Evolutionary conservation across 495 filamentous ascomycete genomes (phyloP).

Genomic region (Penicillium salamii): DNA sequence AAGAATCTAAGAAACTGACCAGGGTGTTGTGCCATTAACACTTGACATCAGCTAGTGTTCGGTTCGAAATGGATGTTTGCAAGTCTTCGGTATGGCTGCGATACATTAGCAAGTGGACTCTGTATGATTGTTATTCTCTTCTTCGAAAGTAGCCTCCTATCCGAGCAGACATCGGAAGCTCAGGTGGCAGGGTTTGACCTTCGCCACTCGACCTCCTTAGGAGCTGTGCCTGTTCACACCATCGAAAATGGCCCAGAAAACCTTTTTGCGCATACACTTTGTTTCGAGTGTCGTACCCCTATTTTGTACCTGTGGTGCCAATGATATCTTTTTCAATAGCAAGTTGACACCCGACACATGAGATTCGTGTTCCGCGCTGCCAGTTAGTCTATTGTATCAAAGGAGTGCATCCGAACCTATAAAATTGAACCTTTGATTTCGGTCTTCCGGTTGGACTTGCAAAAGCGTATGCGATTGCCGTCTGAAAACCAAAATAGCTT

Average conservation of each 20-base stretch:
- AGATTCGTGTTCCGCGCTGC: conserved; percentile 30
- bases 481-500: conserved; percentile 24
- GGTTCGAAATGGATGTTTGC: no score
- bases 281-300: conserved; percentile 26
- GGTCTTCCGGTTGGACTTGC: conserved; percentile 16
- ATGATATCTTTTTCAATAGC: conserved; percentile 32
- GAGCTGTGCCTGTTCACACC: conserved; percentile 43
- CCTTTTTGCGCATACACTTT: conserved; percentile 21
- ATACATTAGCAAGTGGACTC: conserved; percentile 10
- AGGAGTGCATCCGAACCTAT: conserved; percentile 37
- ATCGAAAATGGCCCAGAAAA: conserved; percentile 39
- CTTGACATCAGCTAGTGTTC: no score
- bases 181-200: conserved; percentile 26
- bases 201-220: conserved; percentile 27
- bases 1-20: no score
- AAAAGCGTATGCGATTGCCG: conserved; percentile 13
- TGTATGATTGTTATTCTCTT: conserved; percentile 17
- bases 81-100: no score
- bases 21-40: no score
- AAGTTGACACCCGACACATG: conserved; percentile 41
- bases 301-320: conserved; percentile 18
- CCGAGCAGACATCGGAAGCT: conserved; percentile 21
- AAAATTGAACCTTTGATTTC: conserved; percentile 31
- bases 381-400: conserved; percentile 36
- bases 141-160: conserved; percentile 22